Evolutionary conservation across 495 filamentous ascomycete species (phyloP), one percentile per base, ranked within the genome.

Genomic region (Xylaria bambusicola): DNA sequence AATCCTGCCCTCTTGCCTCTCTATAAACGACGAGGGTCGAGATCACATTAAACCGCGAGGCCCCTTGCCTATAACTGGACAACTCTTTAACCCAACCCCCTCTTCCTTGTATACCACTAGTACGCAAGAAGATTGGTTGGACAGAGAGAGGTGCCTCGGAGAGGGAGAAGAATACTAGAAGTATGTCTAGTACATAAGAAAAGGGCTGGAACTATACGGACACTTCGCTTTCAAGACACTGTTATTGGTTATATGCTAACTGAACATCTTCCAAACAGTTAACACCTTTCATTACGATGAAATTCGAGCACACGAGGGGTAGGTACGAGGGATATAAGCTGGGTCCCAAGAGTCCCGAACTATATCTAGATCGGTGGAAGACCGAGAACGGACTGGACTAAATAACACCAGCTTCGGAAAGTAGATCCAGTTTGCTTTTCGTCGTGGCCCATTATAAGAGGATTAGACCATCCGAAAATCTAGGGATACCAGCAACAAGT

Each of bases 281-380:
- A 67, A 93, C 87, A 7, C 93, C 92, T 6, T 98, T 96, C 66
- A 89, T 97, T 35, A 86, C 90, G 47, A 79, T 79, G 48, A 82
- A 77, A 57, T 84, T 93, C 62, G 65, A 71, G 40, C 64, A 64
- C 33, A 71, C 66, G 24, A 74, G 65, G 58, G 86, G 84, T 20
- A 68, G 76, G 45, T 85, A 82, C 66, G 69, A 75, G 41, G 71
- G 73, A 40, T 76, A 75, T 68, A 20, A 61, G 12, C 47, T 75
- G 60, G 83, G 84, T 5, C 80, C 81, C 4, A 68, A 84, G 53
- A 84, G 81, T 63, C 86, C 86, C 9, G 69, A 75, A 63, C 53
- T 72, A 35, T 92, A 90, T 71, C 70, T 91, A 44, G 64, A 79
- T 48, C 70, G 75, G 61, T 92, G 89, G 89, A 91, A 92, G 78